A percentile compares a stretch with the other conserved stretches of the same genome.
Conservation (phyloP, 768 basidiomycete species). For the Coprinopsis sp. region DNA sequence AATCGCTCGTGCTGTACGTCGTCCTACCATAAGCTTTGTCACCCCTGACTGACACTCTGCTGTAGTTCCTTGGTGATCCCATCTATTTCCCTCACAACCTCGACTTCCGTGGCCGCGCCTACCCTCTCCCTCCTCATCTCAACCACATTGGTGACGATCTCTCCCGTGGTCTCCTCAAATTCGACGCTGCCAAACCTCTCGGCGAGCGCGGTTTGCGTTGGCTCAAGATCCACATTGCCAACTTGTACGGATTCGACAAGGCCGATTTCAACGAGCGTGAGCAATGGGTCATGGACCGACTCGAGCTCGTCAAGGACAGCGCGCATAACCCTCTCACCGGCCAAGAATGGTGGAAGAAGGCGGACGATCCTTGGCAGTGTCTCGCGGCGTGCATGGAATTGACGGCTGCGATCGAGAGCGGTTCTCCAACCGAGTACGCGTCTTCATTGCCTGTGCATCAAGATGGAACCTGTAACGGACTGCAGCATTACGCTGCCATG, state of each 20-base stretch:
- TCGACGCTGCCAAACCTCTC: constrained; percentile 74
- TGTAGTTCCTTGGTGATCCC: constrained; percentile 77
- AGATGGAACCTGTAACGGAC: constrained; percentile 96
- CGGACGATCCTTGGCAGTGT: constrained; percentile 98
- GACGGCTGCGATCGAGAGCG: constrained; percentile 68
- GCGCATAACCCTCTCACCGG: constrained; percentile 77
- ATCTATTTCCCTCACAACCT: constrained; percentile 95
- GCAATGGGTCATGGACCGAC: constrained; percentile 62
- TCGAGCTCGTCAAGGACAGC: constrained; percentile 78
- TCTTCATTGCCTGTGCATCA: constrained; percentile 90
- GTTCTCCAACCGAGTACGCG: constrained; percentile 55
- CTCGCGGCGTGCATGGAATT: constrained; percentile 91
- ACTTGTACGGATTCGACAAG: constrained; percentile 93
- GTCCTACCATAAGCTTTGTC: background rate
- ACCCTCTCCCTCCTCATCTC: constrained; percentile 93
- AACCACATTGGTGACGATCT: constrained; percentile 96
- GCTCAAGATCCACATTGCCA: constrained; percentile 94
- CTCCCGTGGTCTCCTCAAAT: constrained; percentile 79
- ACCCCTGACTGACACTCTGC: background rate
- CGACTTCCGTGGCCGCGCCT: constrained; percentile 96
- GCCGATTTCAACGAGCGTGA: constrained; percentile 92
- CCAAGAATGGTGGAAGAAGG: constrained; percentile 82
- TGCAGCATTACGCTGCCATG: constrained; percentile 97
- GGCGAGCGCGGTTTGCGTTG: constrained; percentile 84
- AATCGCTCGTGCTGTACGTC: constrained; percentile 82